Evolutionary conservation across 768 basidiomycete species (phyloP), one percentile per base, ranked within the genome.

Genomic region (Pisolithus marmoratus): DNA sequence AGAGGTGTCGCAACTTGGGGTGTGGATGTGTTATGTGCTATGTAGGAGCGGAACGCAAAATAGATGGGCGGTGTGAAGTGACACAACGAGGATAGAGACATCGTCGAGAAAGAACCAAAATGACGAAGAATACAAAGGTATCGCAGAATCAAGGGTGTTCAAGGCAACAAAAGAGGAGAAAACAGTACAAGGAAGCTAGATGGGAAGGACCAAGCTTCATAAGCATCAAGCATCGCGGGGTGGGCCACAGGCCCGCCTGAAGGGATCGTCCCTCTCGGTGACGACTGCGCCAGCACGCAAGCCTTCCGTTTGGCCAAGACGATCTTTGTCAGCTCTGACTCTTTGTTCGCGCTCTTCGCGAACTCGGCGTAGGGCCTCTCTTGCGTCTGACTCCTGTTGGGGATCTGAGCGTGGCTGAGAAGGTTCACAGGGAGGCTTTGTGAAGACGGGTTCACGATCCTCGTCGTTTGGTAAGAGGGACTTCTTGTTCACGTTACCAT

Each of bases 221-320:
- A 17, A 14, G 31, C n/a, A 14, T 34, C n/a, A 47, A 36, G 45
- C 29, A 19, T 27, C 7, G 27, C 46, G 46, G n/a, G 46, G 31
- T 2, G 66, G 68, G 5, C 66, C 68, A 54, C 68, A 55, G n/a
- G 66, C 66, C 17, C 66, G 50, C 26, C 66, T 62, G 15, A 53
- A 56, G 23, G 66, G 68, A 34, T 64, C 62, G 27, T 68, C 68
- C 38, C 60, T 59, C 29, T 70, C 66, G 0, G 55, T 12, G 26
- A 58, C 46, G 27, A 68, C 43, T 19, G 66, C 68, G 4, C 66
- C 66, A 1, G 68, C 63, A 2, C 66, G 68, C 1, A 68, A 59
- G 17, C 68, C 68, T 22, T 68, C 60, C 36, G 42, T 59, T 31
- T 54, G 29, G 22, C 55, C 66, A 2, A 68, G 42, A 9, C 62